Evolutionary conservation across 2,329 filamentous ascomycete species (phyloP), one percentile per base, ranked within the genome.

Genomic region (Cordyceps cicadae): DNA sequence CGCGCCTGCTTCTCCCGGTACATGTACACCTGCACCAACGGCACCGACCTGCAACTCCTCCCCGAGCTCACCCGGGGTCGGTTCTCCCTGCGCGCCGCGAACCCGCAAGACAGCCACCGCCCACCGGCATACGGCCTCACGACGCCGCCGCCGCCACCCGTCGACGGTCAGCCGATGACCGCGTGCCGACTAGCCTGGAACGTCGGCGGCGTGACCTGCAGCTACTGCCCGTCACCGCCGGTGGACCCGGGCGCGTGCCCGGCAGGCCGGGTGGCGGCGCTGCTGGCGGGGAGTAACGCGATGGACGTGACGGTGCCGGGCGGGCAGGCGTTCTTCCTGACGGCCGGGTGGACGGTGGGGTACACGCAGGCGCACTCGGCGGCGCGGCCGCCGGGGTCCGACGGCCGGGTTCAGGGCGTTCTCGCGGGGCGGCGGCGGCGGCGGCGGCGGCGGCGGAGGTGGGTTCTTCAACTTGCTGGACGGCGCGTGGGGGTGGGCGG

Each of bases 361-460:
- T 71, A 71, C 64, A 72, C 70, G 15, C 69, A 70, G 64, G 71
- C 72, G 1, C 72, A 74, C 60, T 72, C 70, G 61, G 70, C 69
- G 2, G 56, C 62, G 53, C 65, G 71, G 24, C 71, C 71, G 0
- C 14, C 61, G 2, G 70, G 70, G 2, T 67, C 69, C 62, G 19
- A 45, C 50, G 21, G 67, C 63, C 12, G 69, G 70, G 5, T 68
- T 73, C 24, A 67, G 61, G 1, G 69, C 70, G 15, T 72, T 70
- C 60, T 21, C 62, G 46, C 67, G 67, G 45, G 72, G 72, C 34
- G 72, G 71, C 0, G 34, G 34, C 8, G n/a, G n/a, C n/a, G n/a
- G n/a, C n/a, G n/a, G n/a, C n/a, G n/a, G n/a, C n/a, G n/a, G n/a
- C n/a, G n/a, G n/a, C n/a, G n/a, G n/a, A n/a, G n/a, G n/a, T n/a